These are phyloP conservation scores for Polytolypa hystricis DNA, from an alignment of 2,329 filamentous ascomycete species.

Conservation along the genomic window DNA sequence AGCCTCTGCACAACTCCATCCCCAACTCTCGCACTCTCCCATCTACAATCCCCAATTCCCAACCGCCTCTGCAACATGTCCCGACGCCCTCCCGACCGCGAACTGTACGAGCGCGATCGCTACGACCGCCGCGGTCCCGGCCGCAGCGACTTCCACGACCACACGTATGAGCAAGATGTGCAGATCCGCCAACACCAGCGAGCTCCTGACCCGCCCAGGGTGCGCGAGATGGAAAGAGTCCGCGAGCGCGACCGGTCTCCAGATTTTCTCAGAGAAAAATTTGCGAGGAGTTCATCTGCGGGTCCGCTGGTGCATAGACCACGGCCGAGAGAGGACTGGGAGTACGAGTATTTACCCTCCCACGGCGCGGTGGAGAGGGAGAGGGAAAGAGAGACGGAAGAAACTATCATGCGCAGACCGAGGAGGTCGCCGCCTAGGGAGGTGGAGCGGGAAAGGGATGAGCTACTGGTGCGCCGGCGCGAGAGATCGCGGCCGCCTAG, in stretches of 20 bases:
- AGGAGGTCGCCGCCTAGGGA: not conserved
- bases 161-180: constrained; percentile 19
- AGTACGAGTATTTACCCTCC: constrained; percentile 7
- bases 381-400: constrained; percentile 8
- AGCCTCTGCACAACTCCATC: too few relatives aligned
- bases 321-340: constrained; percentile 18
- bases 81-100: constrained; percentile 8
- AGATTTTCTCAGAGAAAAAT: constrained; percentile 25
- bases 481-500: not conserved
- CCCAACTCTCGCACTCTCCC: too few relatives aligned
- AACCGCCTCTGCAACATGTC: constrained; percentile 3
- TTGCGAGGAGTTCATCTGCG: constrained; percentile 19
- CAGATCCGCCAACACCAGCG: constrained; percentile 16
- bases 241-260: constrained; percentile 25
- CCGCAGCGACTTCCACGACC: constrained; percentile 18
- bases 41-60: too few relatives aligned
- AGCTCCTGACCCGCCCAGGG: constrained; percentile 23
- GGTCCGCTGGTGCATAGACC: constrained; percentile 21
- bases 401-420: not conserved
- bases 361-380: too few relatives aligned
- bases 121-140: constrained; percentile 6
- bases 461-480: not conserved
- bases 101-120: constrained; percentile 19
- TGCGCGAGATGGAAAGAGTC: constrained; percentile 31
- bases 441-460: constrained; percentile 3